Evolutionary conservation across 2,329 filamentous ascomycete genomes (phyloP).

Genomic region (Cladosporium sp.): DNA sequence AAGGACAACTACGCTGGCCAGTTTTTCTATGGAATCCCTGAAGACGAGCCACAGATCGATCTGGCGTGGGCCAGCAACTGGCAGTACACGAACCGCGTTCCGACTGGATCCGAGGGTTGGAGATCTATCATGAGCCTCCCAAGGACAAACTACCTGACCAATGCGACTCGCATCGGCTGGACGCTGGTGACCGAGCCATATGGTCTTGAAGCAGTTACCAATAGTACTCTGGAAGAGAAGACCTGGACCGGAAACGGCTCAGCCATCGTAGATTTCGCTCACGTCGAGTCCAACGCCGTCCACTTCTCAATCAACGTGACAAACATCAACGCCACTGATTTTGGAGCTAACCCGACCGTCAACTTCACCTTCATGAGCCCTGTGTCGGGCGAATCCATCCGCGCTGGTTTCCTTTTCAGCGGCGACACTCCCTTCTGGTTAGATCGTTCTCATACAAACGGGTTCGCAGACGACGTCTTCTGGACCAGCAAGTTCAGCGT

Average conservation of each 20-base stretch:
- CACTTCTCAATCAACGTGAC: constrained; percentile 52
- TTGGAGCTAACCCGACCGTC: constrained; percentile 30
- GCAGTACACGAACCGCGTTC: constrained; percentile 50
- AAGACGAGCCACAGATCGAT: constrained; percentile 37
- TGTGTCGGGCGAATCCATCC: constrained; percentile 43
- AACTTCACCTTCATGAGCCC: constrained; percentile 51
- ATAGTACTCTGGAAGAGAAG: constrained; percentile 39
- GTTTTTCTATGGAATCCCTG: constrained; percentile 47
- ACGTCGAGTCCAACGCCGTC: constrained; percentile 46
- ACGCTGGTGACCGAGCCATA: constrained; percentile 48
- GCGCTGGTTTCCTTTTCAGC: constrained; percentile 46
- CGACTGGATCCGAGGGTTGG: constrained; percentile 52
- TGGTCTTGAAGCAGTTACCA: constrained; percentile 44
- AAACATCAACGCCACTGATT: constrained; percentile 26
- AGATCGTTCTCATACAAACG: constrained; percentile 44
- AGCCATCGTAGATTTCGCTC: constrained; percentile 47
- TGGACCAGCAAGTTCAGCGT: constrained; percentile 51
- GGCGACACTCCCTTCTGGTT: constrained; percentile 44
- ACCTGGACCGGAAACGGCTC: constrained; percentile 44
- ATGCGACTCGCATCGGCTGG: constrained; percentile 47
- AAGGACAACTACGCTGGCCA: constrained; percentile 53
- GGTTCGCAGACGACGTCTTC: constrained; percentile 46
- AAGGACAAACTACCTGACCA: constrained; percentile 47
- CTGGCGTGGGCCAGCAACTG: constrained; percentile 57
- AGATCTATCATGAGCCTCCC: constrained; percentile 50